Percentiles rank a stretch among this genome's conserved stretches.
Conservation (phyloP, 2,329 filamentous ascomycete species). For the Verticillium nonalfalfae region DNA sequence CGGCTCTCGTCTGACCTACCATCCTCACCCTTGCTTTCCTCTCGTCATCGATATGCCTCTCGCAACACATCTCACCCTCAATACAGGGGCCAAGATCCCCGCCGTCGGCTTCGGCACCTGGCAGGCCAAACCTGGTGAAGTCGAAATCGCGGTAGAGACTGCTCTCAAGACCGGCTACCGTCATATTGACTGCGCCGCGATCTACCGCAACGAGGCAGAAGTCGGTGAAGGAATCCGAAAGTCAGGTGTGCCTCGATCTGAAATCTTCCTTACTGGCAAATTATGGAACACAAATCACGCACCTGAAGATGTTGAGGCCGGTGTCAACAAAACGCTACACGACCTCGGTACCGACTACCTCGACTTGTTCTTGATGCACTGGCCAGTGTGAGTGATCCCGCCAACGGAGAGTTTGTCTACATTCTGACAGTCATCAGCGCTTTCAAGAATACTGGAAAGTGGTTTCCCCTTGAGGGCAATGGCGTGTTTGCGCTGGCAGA, state of each 20-base stretch:
- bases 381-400: slow-evolving; percentile 25
- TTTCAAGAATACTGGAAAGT: slow-evolving; percentile 43
- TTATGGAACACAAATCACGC: slow-evolving; percentile 52
- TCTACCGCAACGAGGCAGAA: slow-evolving; percentile 37
- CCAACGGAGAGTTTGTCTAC: too few relatives aligned
- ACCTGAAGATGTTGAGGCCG: slow-evolving; percentile 39
- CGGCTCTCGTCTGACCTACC: background rate
- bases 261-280: slow-evolving; percentile 51
- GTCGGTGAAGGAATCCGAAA: slow-evolving; percentile 34
- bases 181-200: slow-evolving; percentile 41
- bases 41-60: slow-evolving; percentile 6
- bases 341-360: slow-evolving; percentile 46
- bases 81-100: slow-evolving; percentile 13
- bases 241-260: slow-evolving; percentile 27
- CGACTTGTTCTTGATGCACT: slow-evolving; percentile 46
- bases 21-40: background rate
- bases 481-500: slow-evolving; percentile 60
- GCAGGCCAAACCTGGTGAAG: slow-evolving; percentile 28
- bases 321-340: slow-evolving; percentile 38
- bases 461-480: slow-evolving; percentile 40
- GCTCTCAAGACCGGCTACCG: slow-evolving; percentile 38
- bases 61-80: slow-evolving; percentile 12
- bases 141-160: slow-evolving; percentile 37
- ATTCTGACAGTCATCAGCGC: slow-evolving; percentile 26
- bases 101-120: slow-evolving; percentile 14